phyloP scores from a whole-genome alignment of 108 stramenopile genomes.

The Skeletonema grethae region DNA sequence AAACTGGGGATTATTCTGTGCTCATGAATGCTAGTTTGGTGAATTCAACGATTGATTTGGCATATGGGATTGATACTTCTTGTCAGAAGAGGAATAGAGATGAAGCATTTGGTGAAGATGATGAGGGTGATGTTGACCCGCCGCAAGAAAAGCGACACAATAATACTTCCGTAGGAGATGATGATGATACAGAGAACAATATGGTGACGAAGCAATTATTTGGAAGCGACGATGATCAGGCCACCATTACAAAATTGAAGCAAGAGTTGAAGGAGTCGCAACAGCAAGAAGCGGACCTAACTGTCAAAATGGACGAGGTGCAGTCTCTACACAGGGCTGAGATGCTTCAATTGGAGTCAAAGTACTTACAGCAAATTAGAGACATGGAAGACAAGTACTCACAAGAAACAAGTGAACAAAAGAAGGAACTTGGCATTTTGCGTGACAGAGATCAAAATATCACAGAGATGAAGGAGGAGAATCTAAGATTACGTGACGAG shows the following conservation, averaged over 20 bases:
- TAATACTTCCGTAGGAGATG: constrained; percentile 7
- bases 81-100: constrained; percentile 18
- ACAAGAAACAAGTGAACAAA: constrained; percentile 39
- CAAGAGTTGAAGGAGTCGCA: constrained; percentile 42
- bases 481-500: constrained; percentile 67
- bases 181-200: constrained; percentile 8
- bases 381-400: constrained; percentile 42
- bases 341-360: constrained; percentile 71
- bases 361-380: constrained; percentile 36
- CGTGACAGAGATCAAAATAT: constrained; percentile 31
- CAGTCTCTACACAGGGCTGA: constrained; percentile 60
- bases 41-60: constrained; percentile 7
- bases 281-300: constrained; percentile 57
- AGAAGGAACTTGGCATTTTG: constrained; percentile 44
- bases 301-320: constrained; percentile 50
- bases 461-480: constrained; percentile 52
- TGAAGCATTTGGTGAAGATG: constrained; percentile 18
- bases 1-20: constrained; percentile 28
- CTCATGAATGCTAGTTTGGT: constrained; percentile 28
- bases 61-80: constrained; percentile 17
- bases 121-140: neutral
- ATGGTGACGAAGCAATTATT: constrained; percentile 2
- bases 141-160: constrained; percentile 11
- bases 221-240: constrained; percentile 10
- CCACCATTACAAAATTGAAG: constrained; percentile 35